Base-by-base conservation (phyloP, 768 basidiomycete species). In the Neoboletus brunneissimus region DNA sequence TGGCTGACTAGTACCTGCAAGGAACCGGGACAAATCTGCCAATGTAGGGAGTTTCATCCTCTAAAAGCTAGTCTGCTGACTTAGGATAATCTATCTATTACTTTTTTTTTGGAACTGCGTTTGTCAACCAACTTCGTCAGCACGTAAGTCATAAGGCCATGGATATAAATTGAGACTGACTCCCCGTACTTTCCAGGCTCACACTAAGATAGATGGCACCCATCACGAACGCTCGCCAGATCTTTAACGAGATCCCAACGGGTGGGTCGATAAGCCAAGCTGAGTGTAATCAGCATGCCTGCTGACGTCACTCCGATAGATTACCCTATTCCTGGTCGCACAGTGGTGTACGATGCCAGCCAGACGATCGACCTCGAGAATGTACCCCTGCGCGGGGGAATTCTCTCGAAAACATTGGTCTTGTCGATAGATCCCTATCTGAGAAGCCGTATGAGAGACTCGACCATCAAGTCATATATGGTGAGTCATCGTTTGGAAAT, bases 301-400 rank as follows among this genome's bases (percentile, higher is more conserved):
- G 3, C 20, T 59, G 48, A 63, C 23, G 29, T 25, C 48, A 16
- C 13, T 37, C 18, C 6, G 23, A 48, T 41, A 61, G 78, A 68
- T 9, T 78, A 69, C 51, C 79, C 79, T 16, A 25, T 69, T 63
- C 69, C 75, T 6, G 79, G 79, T 42, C 73, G 79, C 56, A 79
- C 78, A 7, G 73, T 76, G n/a, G 67, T 78, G 1, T 77, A 80
- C 61, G 81, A 83, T 58, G 67, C 62, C 27, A 72, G 71, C 0
- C 65, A 76, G 51, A 76, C 70, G 3, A 82, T 86, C 64, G 82
- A 85, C 61, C 66, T 78, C 31, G 79, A 82, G 16, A 76, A 63
- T 22, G 76, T 73, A 1, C 63, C 74, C 5, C 64, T 82, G 27
- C 64, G 76, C 31, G 79, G 79, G 2, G 80, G 79, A 1, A 66